Conservation (phyloP, 208 protist species). For the Strigomonas culicis region DNA sequence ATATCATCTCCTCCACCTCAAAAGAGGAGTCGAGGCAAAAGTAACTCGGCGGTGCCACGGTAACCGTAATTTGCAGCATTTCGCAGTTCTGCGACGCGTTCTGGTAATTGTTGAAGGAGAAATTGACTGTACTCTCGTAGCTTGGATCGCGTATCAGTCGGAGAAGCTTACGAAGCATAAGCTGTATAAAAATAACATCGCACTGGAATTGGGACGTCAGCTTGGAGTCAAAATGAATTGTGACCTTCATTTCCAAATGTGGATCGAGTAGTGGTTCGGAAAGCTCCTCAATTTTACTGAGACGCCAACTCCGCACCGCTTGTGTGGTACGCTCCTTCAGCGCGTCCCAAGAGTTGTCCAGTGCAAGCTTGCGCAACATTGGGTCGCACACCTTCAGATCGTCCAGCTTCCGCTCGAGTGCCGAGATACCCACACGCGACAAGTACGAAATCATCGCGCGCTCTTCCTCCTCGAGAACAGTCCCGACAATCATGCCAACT, state of each 20-base stretch:
- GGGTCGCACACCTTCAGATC: conserved; percentile 7
- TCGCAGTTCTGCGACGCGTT: not conserved
- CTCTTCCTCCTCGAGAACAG: conserved; percentile 28
- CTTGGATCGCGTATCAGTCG: no score
- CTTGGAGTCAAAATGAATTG: conserved; percentile 7
- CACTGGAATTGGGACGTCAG: conserved; percentile 16
- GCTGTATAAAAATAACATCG: conserved; percentile 15
- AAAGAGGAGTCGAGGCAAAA: not conserved
- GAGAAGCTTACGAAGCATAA: conserved; percentile 9
- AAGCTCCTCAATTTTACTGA: conserved; percentile 19
- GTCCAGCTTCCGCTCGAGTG: conserved; percentile 14
- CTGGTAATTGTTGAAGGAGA: not conserved
- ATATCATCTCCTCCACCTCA: not conserved
- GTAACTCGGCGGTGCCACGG: not conserved
- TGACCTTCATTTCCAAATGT: not conserved
- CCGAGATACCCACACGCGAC: conserved; percentile 15
- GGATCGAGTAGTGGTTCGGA: conserved; percentile 13
- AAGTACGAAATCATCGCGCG: conserved; percentile 27
- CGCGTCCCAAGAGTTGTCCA: conserved; percentile 24
- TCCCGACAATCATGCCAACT: conserved; percentile 34
- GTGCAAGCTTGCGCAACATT: conserved; percentile 5
- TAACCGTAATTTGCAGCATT: conserved; percentile 1
- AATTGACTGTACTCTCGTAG: not conserved
- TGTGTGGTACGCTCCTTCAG: conserved; percentile 25
- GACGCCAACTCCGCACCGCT: conserved; percentile 26